Percentiles rank a stretch among this genome's conserved stretches.
Evolutionary conservation across 2,329 filamentous ascomycete genomes (phyloP).

Genomic region (Cladobotryum mycophilum): DNA sequence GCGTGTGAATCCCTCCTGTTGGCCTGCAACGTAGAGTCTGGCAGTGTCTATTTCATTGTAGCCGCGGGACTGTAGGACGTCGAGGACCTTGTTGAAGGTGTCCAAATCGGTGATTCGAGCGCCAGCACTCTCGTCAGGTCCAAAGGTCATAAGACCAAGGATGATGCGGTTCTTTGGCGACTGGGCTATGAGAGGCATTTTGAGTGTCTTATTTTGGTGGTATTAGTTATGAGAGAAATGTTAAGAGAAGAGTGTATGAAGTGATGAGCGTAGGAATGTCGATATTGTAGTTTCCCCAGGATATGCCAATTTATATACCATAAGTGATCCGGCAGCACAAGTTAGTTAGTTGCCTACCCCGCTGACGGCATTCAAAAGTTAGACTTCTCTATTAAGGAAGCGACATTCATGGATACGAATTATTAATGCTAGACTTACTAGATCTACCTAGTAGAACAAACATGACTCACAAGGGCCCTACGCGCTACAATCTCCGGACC

Average conservation of each 20-base stretch:
- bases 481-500: too few relatives aligned
- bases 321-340: too few relatives aligned
- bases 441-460: too few relatives aligned
- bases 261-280: too few relatives aligned
- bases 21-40: constrained; percentile 61
- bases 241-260: constrained; percentile 13
- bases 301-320: too few relatives aligned
- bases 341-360: too few relatives aligned
- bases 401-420: too few relatives aligned
- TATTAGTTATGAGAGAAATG: constrained; percentile 39
- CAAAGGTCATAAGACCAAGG: constrained; percentile 83
- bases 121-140: constrained; percentile 53
- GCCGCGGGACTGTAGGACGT: constrained; percentile 69
- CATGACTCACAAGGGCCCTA: too few relatives aligned
- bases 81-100: constrained; percentile 65
- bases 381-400: too few relatives aligned
- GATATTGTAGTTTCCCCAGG: too few relatives aligned
- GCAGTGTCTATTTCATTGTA: constrained; percentile 86
- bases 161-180: constrained; percentile 60
- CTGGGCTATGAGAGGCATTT: constrained; percentile 42
- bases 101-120: constrained; percentile 63
- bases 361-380: too few relatives aligned
- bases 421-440: too few relatives aligned
- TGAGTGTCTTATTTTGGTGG: constrained; percentile 14
- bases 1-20: constrained; percentile 73